These are phyloP conservation scores for Rhamnella rubrinervis DNA, from an alignment of 331 rosid genomes.

Conservation along the genomic window DNA sequence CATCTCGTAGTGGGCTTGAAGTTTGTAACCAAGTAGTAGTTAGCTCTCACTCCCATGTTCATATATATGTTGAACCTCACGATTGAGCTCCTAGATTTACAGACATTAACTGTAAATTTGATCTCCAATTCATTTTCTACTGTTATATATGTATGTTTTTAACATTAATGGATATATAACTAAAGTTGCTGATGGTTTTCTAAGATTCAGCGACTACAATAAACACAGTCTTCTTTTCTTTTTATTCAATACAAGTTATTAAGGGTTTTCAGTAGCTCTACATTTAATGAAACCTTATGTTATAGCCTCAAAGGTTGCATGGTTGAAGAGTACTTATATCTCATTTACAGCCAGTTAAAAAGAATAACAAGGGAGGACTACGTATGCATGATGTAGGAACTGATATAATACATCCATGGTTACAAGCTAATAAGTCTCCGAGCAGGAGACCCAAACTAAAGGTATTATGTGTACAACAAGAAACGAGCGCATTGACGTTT, in stretches of 20 bases:
- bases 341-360: background rate
- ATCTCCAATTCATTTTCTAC: constrained; percentile 18
- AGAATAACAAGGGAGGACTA: background rate
- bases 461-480: too few species aligned
- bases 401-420: background rate
- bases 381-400: background rate
- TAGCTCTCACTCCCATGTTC: background rate
- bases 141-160: background rate
- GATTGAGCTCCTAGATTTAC: too few species aligned
- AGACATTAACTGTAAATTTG: too few species aligned
- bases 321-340: too few species aligned
- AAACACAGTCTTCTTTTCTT: background rate
- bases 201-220: constrained; percentile 7
- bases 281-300: too few species aligned
- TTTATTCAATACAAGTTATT: background rate
- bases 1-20: constrained; percentile 16
- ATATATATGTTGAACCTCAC: too few species aligned
- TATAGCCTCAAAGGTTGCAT: too few species aligned
- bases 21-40: background rate
- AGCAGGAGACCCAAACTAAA: too few species aligned
- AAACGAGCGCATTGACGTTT: too few species aligned
- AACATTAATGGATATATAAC: constrained; percentile 8
- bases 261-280: too few species aligned
- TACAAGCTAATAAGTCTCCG: background rate
- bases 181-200: constrained; percentile 17